Evolutionary conservation across 2,329 filamentous ascomycete species (phyloP).

Genomic region (Aspergillus flavus): DNA sequence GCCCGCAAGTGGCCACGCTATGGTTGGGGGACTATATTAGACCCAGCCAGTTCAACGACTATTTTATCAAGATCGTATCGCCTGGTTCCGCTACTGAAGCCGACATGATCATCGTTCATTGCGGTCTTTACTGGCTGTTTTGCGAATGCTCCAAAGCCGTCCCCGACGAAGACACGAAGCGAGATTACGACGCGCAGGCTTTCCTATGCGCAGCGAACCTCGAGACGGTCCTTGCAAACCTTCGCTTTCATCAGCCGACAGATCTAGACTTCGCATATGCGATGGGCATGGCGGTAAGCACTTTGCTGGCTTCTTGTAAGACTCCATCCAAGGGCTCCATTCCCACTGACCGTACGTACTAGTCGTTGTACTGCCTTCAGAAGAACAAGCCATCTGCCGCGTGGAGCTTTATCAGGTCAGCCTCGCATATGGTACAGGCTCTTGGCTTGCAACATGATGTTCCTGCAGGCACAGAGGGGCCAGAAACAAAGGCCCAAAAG

Average conservation of each 20-base stretch:
- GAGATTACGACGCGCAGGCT: constrained; percentile 14
- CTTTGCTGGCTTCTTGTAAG: neutral
- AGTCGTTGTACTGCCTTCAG: constrained; percentile 11
- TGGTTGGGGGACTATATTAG: no score
- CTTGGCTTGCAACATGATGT: constrained; percentile 14
- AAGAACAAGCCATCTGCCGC: constrained; percentile 5
- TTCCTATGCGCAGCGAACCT: constrained; percentile 11
- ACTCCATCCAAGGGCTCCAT: no score
- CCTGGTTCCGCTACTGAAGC: constrained; percentile 11
- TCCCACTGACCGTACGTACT: no score
- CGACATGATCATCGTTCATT: constrained; percentile 22
- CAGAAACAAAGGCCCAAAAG: neutral
- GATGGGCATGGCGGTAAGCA: constrained; percentile 17
- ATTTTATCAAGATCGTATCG: constrained; percentile 13
- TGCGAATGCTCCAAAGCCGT: constrained; percentile 3
- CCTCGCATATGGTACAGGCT: constrained; percentile 13
- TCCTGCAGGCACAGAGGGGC: neutral
- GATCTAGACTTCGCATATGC: constrained; percentile 14
- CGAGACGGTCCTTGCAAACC: constrained; percentile 15
- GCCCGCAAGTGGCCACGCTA: neutral
- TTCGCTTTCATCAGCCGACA: constrained; percentile 11
- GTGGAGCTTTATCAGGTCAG: constrained; percentile 16
- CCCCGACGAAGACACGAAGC: neutral
- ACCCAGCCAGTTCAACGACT: constrained; percentile 12
- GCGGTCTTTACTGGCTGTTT: constrained; percentile 15